These are phyloP conservation scores for Panicum hallii DNA, from an alignment of 202 grass and related monocot genomes.

Conservation along the genomic window DNA sequence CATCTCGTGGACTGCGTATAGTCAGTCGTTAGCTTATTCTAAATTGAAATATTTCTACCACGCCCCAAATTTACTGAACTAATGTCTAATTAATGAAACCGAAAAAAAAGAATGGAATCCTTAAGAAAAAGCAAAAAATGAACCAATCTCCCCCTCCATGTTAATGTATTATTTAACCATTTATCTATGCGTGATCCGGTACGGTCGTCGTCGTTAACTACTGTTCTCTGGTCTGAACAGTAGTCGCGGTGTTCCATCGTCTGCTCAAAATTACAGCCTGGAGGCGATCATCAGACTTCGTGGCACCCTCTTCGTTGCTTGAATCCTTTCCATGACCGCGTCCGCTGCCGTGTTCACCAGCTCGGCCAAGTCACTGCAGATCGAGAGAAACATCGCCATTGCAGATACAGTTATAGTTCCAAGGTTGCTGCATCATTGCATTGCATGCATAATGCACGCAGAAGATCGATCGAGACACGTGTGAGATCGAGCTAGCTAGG, in stretches of 20 bases:
- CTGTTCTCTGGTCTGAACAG: constrained; percentile 21
- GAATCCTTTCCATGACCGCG: constrained; percentile 28
- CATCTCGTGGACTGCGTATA: background rate
- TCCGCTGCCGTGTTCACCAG: constrained; percentile 33
- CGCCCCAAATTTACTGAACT: background rate
- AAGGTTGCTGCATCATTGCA: background rate
- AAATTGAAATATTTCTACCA: background rate
- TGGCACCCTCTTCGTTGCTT: constrained; percentile 13
- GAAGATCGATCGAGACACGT: too few species aligned
- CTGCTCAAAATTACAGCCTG: constrained; percentile 52
- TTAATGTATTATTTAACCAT: constrained; percentile 11
- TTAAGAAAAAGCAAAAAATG: background rate
- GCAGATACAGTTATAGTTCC: background rate
- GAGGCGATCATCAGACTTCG: constrained; percentile 42
- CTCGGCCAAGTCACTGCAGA: constrained; percentile 49
- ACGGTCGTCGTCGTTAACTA: background rate
- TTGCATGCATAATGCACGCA: background rate
- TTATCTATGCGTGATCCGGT: background rate
- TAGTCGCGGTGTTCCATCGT: background rate
- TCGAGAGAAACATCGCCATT: background rate
- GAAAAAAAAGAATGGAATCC: background rate
- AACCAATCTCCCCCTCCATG: constrained; percentile 22
- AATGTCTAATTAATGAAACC: background rate
- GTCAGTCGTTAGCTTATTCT: constrained; percentile 43
- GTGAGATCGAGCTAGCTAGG: too few species aligned